A percentile compares a stretch with the other conserved stretches of the same genome.
phyloP scores from a whole-genome alignment of 2,329 filamentous ascomycete genomes.

The Xylaria sp. region DNA sequence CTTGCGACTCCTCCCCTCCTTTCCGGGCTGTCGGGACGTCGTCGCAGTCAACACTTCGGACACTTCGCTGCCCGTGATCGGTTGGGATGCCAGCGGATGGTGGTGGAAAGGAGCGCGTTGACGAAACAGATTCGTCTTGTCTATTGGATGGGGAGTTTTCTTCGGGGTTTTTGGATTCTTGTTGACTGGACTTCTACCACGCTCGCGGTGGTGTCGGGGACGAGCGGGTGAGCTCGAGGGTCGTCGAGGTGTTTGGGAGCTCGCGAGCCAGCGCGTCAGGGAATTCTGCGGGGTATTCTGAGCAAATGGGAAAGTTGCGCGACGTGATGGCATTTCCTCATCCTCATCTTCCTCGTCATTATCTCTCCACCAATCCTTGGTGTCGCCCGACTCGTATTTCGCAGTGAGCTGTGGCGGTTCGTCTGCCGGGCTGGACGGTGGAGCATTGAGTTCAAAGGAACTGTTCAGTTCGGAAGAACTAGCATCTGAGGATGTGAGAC shows the following conservation, averaged over 20 bases:
- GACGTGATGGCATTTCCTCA: background rate
- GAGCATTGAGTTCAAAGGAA: background rate
- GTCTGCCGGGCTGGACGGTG: background rate
- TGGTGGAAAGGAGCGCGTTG: background rate
- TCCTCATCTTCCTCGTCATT: slow-evolving; percentile 1
- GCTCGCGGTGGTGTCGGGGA: background rate
- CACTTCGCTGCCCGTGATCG: background rate
- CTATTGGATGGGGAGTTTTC: background rate
- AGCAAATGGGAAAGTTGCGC: background rate
- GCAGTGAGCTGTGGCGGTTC: background rate
- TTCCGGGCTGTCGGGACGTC: too few species aligned
- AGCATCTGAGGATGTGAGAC: background rate
- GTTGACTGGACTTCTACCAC: background rate
- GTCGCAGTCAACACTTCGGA: too few species aligned
- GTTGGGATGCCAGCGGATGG: background rate
- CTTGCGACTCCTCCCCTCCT: background rate
- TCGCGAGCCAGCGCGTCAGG: too few species aligned
- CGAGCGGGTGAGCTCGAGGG: background rate
- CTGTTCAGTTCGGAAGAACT: background rate
- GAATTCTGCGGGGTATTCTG: background rate
- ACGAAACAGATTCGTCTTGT: background rate
- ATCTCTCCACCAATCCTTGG: slow-evolving; percentile 8
- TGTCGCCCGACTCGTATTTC: background rate
- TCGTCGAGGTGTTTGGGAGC: background rate
- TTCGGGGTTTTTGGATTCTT: background rate